These are phyloP conservation scores for Hippophae gyantsensis DNA, from an alignment of 306 rosid genomes.

Conservation along the genomic window DNA sequence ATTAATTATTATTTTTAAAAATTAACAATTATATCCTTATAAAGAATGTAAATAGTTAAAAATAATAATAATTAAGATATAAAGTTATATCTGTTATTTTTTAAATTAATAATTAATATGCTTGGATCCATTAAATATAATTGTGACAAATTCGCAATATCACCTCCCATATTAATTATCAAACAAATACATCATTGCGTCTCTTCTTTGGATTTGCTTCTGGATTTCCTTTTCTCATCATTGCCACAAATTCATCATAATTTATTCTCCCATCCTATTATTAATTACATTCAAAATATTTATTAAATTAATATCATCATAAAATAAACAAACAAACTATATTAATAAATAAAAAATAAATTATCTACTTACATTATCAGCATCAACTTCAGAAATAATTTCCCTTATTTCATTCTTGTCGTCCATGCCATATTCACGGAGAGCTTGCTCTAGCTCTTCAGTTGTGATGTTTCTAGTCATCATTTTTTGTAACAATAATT, in stretches of 20 bases:
- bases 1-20: too few relatives aligned
- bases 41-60: too few relatives aligned
- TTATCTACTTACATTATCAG: constrained; percentile 55
- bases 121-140: too few relatives aligned
- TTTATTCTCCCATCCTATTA: constrained; percentile 82
- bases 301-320: neutral
- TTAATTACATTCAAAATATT: neutral
- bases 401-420: constrained; percentile 82
- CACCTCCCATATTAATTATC: constrained; percentile 12
- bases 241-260: constrained; percentile 88
- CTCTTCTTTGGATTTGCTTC: constrained; percentile 66
- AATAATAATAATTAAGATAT: too few relatives aligned
- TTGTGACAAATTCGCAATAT: too few relatives aligned
- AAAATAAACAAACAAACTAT: neutral
- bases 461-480: constrained; percentile 57
- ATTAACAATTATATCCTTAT: too few relatives aligned
- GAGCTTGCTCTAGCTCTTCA: constrained; percentile 93
- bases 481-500: neutral
- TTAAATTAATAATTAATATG: too few relatives aligned
- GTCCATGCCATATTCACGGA: constrained; percentile 69
- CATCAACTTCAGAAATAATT: constrained; percentile 73
- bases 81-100: too few relatives aligned
- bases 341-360: too few relatives aligned
- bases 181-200: constrained; percentile 39
- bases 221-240: constrained; percentile 88